phyloP scores from a whole-genome alignment of 1,284 basidiomycete genomes.

The Ustilago lituana region DNA sequence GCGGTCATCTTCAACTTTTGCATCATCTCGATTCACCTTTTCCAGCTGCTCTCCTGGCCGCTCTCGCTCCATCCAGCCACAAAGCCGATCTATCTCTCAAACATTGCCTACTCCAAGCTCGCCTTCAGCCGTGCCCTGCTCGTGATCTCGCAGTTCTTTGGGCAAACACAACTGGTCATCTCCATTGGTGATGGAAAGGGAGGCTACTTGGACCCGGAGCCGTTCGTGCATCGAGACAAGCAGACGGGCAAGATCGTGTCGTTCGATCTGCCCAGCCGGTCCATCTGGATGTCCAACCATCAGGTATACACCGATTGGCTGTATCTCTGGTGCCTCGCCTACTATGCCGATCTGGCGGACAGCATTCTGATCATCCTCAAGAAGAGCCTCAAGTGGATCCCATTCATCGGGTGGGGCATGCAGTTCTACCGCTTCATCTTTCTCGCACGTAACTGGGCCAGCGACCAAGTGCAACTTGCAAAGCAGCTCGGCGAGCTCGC shows the following conservation, averaged over 20 bases:
- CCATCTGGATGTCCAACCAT: constrained; percentile 57
- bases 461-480: constrained; percentile 47
- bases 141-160: constrained; percentile 57
- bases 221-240: constrained; percentile 40
- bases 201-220: constrained; percentile 46
- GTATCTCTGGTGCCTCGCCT: constrained; percentile 61
- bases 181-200: constrained; percentile 52
- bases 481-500: constrained; percentile 44
- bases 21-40: constrained; percentile 45
- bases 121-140: constrained; percentile 46
- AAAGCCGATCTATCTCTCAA: constrained; percentile 24
- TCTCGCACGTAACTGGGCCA: constrained; percentile 51
- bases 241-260: constrained; percentile 31
- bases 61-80: constrained; percentile 41
- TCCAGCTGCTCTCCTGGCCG: constrained; percentile 50
- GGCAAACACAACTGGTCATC: constrained; percentile 53
- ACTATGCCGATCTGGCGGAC: constrained; percentile 54
- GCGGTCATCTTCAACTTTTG: constrained; percentile 51
- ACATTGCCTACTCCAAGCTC: constrained; percentile 53
- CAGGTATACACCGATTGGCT: constrained; percentile 64
- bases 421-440: constrained; percentile 64
- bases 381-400: constrained; percentile 55
- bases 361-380: constrained; percentile 59
- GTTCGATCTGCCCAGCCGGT: constrained; percentile 46
- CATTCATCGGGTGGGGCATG: constrained; percentile 61